Base-by-base conservation (phyloP, 768 basidiomycete species). In the Dioszegia crocea region DNA sequence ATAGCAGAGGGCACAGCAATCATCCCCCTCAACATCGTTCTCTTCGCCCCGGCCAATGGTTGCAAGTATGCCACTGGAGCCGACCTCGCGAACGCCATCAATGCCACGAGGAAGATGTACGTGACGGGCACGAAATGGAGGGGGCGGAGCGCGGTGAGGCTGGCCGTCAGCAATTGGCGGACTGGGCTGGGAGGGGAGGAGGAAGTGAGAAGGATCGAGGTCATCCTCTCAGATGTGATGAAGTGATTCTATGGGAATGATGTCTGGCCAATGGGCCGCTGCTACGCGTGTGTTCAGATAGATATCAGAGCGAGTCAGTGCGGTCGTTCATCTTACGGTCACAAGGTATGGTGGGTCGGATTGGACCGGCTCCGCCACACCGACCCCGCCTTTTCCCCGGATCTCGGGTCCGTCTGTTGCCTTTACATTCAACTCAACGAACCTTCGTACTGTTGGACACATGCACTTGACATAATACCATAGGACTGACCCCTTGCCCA, bases 161-260 rank as follows among this genome's bases (percentile, higher is more conserved):
- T 81, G 26, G 80, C 80, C 0, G 80, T 81, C 3, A 73, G 73
- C 31, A 80, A 73, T 63, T 73, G 68, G 63, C 53, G 67, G 40
- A 68, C 71, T n/a, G 67, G 62, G 10, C 31, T 48, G 10, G 68
- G 63, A 10, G 61, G 59, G 14, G 64, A 61, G 21, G 62, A 59
- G 36, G 71, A 73, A 31, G 39, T 53, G 9, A 53, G 24, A 26
- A 29, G 51, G 36, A 40, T 53, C 21, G 38, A 16, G 38, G 26
- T 12, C 11, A 71, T 74, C 17, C 57, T 78, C 14, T 68, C 70
- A 31, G 41, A 44, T 17, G 59, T 60, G 24, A 54, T 48, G 47
- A 17, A 19, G 29, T 17, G 26, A 30, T 48, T 2, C 33, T 33
- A 33, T 33, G 33, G n/a, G n/a, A n/a, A n/a, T n/a, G n/a, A n/a